phyloP scores from a whole-genome alignment of 1,284 basidiomycete species.

The Laetiporus sulphureus region DNA sequence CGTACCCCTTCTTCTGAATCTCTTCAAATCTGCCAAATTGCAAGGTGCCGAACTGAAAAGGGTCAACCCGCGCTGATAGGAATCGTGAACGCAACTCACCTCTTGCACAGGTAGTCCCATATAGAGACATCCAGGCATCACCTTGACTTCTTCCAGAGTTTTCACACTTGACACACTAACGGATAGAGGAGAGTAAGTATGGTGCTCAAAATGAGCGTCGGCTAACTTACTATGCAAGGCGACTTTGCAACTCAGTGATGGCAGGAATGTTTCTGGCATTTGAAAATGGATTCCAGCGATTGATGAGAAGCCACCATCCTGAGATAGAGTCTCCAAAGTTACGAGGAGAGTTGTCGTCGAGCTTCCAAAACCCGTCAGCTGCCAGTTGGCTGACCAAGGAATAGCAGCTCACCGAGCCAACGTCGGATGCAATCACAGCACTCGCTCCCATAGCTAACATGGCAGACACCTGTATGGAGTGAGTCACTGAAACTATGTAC shows the following conservation, averaged over 20 bases:
- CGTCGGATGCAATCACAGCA: constrained; percentile 93
- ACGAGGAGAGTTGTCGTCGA: constrained; percentile 93
- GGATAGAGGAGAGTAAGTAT: background rate
- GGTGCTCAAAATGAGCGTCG: background rate
- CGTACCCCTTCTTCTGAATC: constrained; percentile 80
- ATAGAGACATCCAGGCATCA: constrained; percentile 83
- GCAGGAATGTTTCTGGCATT: constrained; percentile 77
- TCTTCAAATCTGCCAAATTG: constrained; percentile 81
- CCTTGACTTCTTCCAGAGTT: constrained; percentile 92
- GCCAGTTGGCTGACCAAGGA: background rate
- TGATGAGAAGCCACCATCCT: constrained; percentile 94
- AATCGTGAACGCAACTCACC: constrained; percentile 32
- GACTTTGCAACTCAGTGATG: constrained; percentile 94
- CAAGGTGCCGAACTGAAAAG: constrained; percentile 63
- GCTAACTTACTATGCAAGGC: constrained; percentile 83
- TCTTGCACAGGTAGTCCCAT: constrained; percentile 94
- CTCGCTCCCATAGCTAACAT: constrained; percentile 92
- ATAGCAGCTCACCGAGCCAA: constrained; percentile 68
- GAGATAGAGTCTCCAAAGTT: constrained; percentile 95
- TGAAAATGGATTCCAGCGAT: constrained; percentile 90
- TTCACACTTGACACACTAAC: constrained; percentile 90
- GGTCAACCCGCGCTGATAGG: background rate
- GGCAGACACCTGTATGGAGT: constrained; percentile 59
- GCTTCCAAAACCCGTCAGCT: constrained; percentile 29
- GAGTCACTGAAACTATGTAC: background rate